These are phyloP conservation scores for Candida silvatica DNA, from an alignment of 805 yeast genomes.

Conservation along the genomic window DNA sequence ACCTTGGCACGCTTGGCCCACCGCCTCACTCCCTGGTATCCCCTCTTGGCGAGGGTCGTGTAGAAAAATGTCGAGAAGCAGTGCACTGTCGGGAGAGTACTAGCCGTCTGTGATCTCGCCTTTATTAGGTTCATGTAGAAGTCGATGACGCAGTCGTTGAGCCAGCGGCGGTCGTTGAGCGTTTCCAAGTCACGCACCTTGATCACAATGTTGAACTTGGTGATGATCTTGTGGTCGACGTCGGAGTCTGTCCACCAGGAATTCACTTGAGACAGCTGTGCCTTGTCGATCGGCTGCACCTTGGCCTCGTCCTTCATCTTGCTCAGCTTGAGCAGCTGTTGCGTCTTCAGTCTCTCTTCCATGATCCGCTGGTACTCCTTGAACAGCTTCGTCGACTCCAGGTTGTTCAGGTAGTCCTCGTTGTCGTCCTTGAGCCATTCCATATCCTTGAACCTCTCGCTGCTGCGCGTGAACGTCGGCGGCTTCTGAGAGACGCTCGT, in stretches of 20 bases:
- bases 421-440: constrained; percentile 24
- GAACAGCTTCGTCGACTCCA: constrained; percentile 24
- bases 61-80: constrained; percentile 88
- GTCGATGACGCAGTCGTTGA: constrained; percentile 88
- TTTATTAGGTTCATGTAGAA: constrained; percentile 56
- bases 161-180: constrained; percentile 65
- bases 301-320: constrained; percentile 27
- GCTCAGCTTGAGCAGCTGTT: constrained; percentile 25
- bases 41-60: constrained; percentile 59
- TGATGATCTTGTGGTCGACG: constrained; percentile 19
- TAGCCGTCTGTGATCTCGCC: constrained; percentile 23
- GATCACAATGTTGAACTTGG: constrained; percentile 47
- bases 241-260: constrained; percentile 23
- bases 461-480: constrained; percentile 13
- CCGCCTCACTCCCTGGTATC: constrained; percentile 71
- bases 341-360: constrained; percentile 31
- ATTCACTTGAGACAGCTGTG: constrained; percentile 27
- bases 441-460: constrained; percentile 19
- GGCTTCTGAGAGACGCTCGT: background rate
- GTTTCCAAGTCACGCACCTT: constrained; percentile 62
- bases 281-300: constrained; percentile 22
- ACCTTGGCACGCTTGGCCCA: constrained; percentile 79
- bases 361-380: constrained; percentile 35
- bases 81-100: constrained; percentile 34
- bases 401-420: constrained; percentile 22